A percentile compares a stretch with the other conserved stretches of the same genome.
phyloP scores from a whole-genome alignment of 192 early-diverging fungal genomes.

The Backusella parvicylindrica region DNA sequence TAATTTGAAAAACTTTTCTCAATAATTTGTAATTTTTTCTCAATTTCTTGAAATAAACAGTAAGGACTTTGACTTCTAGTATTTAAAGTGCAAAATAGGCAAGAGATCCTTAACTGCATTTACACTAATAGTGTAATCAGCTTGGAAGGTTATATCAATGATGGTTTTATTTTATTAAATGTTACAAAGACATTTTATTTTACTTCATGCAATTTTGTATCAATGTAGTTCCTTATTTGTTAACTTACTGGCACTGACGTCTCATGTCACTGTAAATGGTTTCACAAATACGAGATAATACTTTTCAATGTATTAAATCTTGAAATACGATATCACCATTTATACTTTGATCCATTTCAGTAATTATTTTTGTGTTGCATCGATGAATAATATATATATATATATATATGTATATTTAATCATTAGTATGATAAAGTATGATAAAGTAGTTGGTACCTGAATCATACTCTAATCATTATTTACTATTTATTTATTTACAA shows the following conservation, averaged over 20 bases:
- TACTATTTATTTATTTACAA: too few relatives aligned
- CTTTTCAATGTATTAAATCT: background rate
- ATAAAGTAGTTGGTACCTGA: background rate
- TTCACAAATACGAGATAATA: background rate
- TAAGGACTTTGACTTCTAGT: too few relatives aligned
- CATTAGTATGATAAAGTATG: background rate
- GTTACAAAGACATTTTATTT: background rate
- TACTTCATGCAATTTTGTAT: background rate
- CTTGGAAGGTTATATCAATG: background rate
- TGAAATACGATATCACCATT: background rate
- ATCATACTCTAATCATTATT: background rate
- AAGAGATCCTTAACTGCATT: too few relatives aligned
- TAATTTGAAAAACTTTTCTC: too few relatives aligned
- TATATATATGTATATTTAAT: too few relatives aligned
- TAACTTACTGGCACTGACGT: background rate
- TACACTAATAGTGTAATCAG: too few relatives aligned
- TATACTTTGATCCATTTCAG: background rate
- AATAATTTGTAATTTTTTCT: too few relatives aligned
- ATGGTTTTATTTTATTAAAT: too few relatives aligned
- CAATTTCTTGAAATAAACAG: too few relatives aligned
- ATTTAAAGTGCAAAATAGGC: too few relatives aligned
- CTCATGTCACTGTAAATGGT: background rate
- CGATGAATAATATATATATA: too few relatives aligned
- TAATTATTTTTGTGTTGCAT: background rate
- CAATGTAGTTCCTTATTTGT: background rate